A percentile compares a stretch with the other conserved stretches of the same genome.
These are phyloP conservation scores for Cicer pinnatifidum DNA, from an alignment of 306 rosid species.

Conservation along the genomic window DNA sequence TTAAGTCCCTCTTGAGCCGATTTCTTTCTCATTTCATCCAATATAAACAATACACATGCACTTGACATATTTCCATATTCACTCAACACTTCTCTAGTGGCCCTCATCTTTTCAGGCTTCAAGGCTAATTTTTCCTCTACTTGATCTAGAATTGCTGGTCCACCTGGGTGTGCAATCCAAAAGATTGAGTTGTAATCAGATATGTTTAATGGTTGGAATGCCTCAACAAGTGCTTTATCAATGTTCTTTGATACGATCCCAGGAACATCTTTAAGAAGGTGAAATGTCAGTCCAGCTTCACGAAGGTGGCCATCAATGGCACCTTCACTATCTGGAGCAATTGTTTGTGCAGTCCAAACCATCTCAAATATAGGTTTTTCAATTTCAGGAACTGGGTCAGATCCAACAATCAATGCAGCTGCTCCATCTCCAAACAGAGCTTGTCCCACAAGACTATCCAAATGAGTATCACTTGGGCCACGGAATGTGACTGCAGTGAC, in stretches of 20 bases:
- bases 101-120: neutral
- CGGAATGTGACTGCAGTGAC: neutral
- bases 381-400: conserved; percentile 57
- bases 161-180: neutral
- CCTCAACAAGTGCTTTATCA: neutral
- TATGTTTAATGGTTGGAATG: neutral
- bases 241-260: neutral
- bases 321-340: neutral
- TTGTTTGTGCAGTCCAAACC: conserved; percentile 52
- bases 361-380: conserved; percentile 66
- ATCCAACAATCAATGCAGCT: conserved; percentile 52
- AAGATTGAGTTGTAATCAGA: neutral
- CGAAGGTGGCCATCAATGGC: conserved; percentile 47
- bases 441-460: neutral
- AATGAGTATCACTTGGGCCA: neutral
- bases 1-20: neutral
- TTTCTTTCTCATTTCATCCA: no score
- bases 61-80: no score
- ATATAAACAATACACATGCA: no score
- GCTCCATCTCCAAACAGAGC: neutral
- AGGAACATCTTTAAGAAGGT: conserved; percentile 37
- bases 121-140: neutral
- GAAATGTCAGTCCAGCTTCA: conserved; percentile 45
- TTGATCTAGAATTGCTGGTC: neutral
- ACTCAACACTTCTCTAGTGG: neutral